A percentile compares a stretch with the other conserved stretches of the same genome.
These are phyloP conservation scores for Suillus spraguei DNA, from an alignment of 768 basidiomycete genomes.

Conservation along the genomic window DNA sequence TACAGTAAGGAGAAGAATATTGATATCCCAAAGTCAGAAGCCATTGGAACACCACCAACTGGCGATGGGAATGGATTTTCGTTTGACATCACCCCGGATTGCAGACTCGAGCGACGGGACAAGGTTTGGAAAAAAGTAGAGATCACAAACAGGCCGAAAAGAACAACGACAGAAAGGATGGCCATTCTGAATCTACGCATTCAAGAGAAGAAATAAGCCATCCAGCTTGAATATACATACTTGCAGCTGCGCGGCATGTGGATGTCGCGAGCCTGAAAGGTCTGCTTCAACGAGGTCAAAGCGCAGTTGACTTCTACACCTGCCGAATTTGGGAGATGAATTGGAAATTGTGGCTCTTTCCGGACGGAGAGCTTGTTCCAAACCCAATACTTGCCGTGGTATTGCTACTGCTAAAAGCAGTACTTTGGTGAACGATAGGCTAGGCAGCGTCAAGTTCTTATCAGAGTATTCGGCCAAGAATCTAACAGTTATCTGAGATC, in stretches of 20 bases:
- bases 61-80: slow-evolving; percentile 41
- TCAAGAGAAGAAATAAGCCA: neutral
- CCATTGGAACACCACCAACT: slow-evolving; percentile 44
- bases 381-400: neutral
- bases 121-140: slow-evolving; percentile 5
- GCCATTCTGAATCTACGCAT: slow-evolving; percentile 8
- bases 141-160: slow-evolving; percentile 2
- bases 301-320: slow-evolving; percentile 8
- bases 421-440: neutral
- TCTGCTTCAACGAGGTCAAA: slow-evolving; percentile 10
- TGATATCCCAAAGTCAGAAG: slow-evolving; percentile 44
- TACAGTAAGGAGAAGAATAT: slow-evolving; percentile 44
- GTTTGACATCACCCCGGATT: slow-evolving; percentile 11
- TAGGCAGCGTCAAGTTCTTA: neutral
- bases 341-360: neutral
- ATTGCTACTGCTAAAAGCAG: neutral
- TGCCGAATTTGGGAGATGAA: slow-evolving; percentile 4
- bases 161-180: neutral
- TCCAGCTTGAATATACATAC: slow-evolving; percentile 1
- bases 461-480: neutral
- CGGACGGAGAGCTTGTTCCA: neutral
- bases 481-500: neutral
- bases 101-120: neutral
- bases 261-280: slow-evolving; percentile 10
- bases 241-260: slow-evolving; percentile 10